phyloP scores from a whole-genome alignment of 495 filamentous ascomycete species.

The Neurospora cerealis region DNA sequence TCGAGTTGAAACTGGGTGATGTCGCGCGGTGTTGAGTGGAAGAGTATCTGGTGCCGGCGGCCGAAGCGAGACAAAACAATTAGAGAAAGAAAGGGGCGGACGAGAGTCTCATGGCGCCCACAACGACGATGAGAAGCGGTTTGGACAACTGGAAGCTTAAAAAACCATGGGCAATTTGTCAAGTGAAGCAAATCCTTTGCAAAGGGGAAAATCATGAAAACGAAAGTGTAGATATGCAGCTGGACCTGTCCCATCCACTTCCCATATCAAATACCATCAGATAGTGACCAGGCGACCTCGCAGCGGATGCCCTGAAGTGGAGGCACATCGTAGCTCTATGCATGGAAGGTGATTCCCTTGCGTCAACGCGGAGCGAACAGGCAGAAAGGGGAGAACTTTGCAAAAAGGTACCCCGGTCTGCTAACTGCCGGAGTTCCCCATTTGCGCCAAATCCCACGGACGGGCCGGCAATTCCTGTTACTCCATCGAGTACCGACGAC shows the following conservation, averaged over 20 bases:
- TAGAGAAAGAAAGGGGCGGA: background rate
- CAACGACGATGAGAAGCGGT: background rate
- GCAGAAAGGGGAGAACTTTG: background rate
- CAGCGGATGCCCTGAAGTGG: background rate
- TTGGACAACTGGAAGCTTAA: background rate
- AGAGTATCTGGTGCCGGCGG: background rate
- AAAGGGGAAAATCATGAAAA: background rate
- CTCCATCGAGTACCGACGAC: background rate
- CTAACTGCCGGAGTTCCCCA: background rate
- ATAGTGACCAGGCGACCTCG: background rate
- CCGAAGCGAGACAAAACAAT: background rate
- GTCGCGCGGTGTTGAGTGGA: background rate
- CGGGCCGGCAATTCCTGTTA: background rate
- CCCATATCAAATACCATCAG: background rate
- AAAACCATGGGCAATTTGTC: background rate
- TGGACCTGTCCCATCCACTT: background rate
- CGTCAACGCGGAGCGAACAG: background rate
- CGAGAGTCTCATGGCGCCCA: background rate
- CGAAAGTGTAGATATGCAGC: background rate
- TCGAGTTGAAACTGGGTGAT: background rate
- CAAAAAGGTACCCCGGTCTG: background rate
- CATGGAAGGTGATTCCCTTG: background rate
- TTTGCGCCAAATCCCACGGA: background rate
- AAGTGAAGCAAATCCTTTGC: background rate
- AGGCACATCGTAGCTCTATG: background rate